Base-by-base conservation (phyloP, 148 eudicot species). In the Camellia lanceoleosa region DNA sequence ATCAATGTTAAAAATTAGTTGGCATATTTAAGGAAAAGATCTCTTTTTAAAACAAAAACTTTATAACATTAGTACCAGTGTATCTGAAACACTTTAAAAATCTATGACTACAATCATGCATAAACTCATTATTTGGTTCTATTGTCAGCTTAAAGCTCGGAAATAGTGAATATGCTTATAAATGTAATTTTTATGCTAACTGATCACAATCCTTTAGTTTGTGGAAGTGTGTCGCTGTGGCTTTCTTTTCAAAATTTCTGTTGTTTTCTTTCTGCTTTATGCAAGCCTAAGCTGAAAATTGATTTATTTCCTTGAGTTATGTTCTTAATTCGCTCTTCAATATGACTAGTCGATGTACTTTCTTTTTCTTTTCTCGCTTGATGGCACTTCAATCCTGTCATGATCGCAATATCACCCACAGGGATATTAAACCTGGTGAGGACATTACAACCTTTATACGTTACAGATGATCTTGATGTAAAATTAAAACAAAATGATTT, bases 351-450 rank as follows among this genome's bases (percentile, higher is more conserved):
- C 84, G 49, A 64, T 18, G 11, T 83, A 9, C 64, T 66, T 84
- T 51, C 52, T 75, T 73, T 83, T 54, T 15, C 65, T 84, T 82
- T 74, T 64, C 42, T 77, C 84, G 93, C 98, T 80, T 96, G 91
- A 75, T 90, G 92, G 98, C 99, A 47, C 88, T 96, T 61, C 93
- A 96, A 84, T 89, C 97, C 76, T 96, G 99, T 82, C 99, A 96
- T 79, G 94, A 90, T 64, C 98, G 98, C 56, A 92, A 93, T 82
- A 90, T 96, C 86, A 91, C 97, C 85, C 99, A 96, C 83, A 92
- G 99, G 86, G 99, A 96, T 86, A 89, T 96, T 70, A 96, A 96
- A 88, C 99, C 99, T 88, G 99, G 99, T 96, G 83, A 92, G 97
- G 20, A 68, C 71, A 49, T 72, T 64, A 30, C 67, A 73, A 44